phyloP scores from a whole-genome alignment of 495 filamentous ascomycete genomes.

The Neurospora cerealis region DNA sequence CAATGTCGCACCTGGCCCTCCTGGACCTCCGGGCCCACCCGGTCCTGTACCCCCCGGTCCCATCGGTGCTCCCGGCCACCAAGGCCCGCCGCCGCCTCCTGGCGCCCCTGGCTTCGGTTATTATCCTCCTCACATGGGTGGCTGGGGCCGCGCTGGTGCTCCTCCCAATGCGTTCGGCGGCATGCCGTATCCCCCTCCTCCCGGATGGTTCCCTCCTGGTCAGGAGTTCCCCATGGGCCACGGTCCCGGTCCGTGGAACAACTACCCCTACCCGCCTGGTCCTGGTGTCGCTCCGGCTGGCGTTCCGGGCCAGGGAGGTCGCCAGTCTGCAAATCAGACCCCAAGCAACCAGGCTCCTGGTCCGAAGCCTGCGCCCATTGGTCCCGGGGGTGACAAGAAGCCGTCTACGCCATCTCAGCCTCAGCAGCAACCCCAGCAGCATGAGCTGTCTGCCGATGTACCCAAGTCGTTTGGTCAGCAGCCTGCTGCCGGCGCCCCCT shows the following conservation, averaged over 20 bases:
- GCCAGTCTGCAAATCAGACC: slow-evolving; percentile 24
- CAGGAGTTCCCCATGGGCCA: slow-evolving; percentile 65
- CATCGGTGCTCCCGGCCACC: slow-evolving; percentile 19
- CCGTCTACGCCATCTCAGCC: slow-evolving; percentile 17
- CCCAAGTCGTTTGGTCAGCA: slow-evolving; percentile 30
- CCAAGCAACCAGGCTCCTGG: slow-evolving; percentile 29
- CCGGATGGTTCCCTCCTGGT: slow-evolving; percentile 74
- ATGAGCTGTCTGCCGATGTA: slow-evolving; percentile 25
- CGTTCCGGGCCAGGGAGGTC: slow-evolving; percentile 14
- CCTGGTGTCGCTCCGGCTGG: slow-evolving; percentile 33
- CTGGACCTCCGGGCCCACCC: slow-evolving; percentile 16
- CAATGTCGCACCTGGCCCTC: slow-evolving; percentile 26
- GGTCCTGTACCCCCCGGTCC: slow-evolving; percentile 17
- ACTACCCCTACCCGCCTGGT: slow-evolving; percentile 37
- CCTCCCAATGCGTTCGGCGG: slow-evolving; percentile 33
- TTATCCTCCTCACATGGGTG: slow-evolving; percentile 42
- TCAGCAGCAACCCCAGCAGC: slow-evolving; percentile 7
- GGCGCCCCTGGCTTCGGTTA: slow-evolving; percentile 22
- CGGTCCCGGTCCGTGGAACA: slow-evolving; percentile 48
- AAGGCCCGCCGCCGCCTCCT: slow-evolving; percentile 12
- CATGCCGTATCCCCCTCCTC: slow-evolving; percentile 48
- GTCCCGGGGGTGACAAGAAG: slow-evolving; percentile 41
- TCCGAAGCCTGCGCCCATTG: slow-evolving; percentile 43
- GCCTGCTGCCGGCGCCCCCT: slow-evolving; percentile 37
- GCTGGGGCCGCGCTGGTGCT: slow-evolving; percentile 34